Conservation (phyloP, 2,329 filamentous ascomycete species). For the Pleoardoris graminearum region DNA sequence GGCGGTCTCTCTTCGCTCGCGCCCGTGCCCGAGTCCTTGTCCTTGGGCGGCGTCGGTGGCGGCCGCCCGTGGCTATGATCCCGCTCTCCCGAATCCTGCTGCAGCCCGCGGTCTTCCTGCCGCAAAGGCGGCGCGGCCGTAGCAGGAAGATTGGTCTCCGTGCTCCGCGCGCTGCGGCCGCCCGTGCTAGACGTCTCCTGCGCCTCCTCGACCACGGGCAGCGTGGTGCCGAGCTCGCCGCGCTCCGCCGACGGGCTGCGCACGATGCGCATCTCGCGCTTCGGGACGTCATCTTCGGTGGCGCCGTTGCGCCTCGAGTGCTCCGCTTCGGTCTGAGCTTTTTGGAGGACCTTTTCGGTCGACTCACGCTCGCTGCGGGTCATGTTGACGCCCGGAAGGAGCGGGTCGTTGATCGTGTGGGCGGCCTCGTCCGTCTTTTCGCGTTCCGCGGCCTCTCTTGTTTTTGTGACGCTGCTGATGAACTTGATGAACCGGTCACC, state of each 20-base stretch:
- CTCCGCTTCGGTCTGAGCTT: constrained; percentile 64
- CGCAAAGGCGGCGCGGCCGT: constrained; percentile 27
- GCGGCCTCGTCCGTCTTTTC: constrained; percentile 46
- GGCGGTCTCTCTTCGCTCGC: constrained; percentile 36
- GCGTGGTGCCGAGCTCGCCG: constrained; percentile 58
- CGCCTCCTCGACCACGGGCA: constrained; percentile 91
- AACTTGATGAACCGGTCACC: constrained; percentile 94
- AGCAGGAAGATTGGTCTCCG: constrained; percentile 22
- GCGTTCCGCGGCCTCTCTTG: constrained; percentile 76
- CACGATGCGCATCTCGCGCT: constrained; percentile 62
- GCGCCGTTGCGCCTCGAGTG: constrained; percentile 57
- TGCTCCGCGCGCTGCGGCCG: constrained; percentile 56
- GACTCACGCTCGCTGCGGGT: constrained; percentile 32
- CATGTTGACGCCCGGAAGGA: constrained; percentile 45
- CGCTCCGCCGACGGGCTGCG: constrained; percentile 62
- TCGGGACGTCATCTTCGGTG: constrained; percentile 61
- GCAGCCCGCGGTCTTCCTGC: constrained; percentile 15
- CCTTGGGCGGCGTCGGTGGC: constrained; percentile 53
- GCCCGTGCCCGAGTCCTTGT: constrained; percentile 42
- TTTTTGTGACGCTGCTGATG: constrained; percentile 88
- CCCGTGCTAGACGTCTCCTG: constrained; percentile 73
- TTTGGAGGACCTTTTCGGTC: constrained; percentile 59
- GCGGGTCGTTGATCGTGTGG: constrained; percentile 41
- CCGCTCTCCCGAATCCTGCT: constrained; percentile 23
- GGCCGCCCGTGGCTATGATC: constrained; percentile 40